Evolutionary conservation across 345 rosid genomes (phyloP).

Genomic region (Eucalyptus curtisii): DNA sequence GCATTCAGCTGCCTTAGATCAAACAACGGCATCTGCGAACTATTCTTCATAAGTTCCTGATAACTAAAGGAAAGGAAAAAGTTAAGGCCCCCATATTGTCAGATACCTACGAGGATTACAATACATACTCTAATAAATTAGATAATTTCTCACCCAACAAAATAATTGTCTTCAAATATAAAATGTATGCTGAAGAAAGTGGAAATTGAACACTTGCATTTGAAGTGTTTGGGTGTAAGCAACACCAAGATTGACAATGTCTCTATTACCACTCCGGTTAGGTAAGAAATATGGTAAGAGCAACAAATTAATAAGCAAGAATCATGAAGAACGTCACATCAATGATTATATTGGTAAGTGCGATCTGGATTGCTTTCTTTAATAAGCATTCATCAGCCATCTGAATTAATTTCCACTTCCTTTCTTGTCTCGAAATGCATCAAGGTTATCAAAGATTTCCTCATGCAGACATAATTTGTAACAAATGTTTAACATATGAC

Average conservation of each 20-base stretch:
- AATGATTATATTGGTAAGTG: background rate
- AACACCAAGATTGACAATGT: background rate
- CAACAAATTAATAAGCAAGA: background rate
- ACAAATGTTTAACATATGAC: background rate
- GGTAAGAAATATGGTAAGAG: background rate
- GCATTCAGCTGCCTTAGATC: constrained; percentile 80
- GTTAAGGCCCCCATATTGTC: background rate
- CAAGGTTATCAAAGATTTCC: background rate
- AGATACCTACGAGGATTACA: background rate
- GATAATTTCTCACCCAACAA: background rate
- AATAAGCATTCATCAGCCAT: background rate
- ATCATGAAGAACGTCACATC: background rate
- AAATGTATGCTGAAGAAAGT: background rate
- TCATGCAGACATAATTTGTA: background rate
- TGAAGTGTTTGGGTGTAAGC: background rate
- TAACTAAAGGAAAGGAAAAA: constrained; percentile 32
- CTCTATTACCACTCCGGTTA: background rate
- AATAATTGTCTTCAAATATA: background rate
- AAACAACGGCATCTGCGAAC: constrained; percentile 67
- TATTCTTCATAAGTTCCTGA: constrained; percentile 67
- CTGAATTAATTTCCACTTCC: background rate
- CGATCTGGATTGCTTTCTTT: background rate
- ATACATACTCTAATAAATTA: background rate
- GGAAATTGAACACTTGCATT: background rate
- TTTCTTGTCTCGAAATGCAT: background rate